Percentiles rank a stretch among this genome's conserved stretches.
These are phyloP conservation scores for Russula sp. DNA, from an alignment of 768 basidiomycete genomes.

Conservation along the genomic window DNA sequence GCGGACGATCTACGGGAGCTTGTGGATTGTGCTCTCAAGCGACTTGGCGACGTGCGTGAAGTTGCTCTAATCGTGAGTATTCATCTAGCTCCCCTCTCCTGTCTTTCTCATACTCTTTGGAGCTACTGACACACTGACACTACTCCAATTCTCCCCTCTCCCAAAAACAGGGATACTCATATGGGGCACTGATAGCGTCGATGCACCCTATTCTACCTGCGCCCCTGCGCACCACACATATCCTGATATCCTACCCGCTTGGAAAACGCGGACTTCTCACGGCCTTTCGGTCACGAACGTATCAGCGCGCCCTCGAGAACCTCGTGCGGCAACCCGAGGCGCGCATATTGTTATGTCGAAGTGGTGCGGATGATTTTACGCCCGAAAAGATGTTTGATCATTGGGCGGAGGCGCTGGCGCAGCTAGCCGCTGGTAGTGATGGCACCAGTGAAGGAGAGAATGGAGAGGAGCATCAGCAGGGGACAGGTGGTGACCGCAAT, in stretches of 20 bases:
- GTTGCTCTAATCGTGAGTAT: slow-evolving; percentile 61
- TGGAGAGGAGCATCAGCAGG: background rate
- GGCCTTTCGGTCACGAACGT: slow-evolving; percentile 57
- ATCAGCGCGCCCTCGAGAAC: slow-evolving; percentile 49
- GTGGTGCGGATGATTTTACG: slow-evolving; percentile 73
- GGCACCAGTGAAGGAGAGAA: background rate
- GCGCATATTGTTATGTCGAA: slow-evolving; percentile 61
- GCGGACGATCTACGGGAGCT: slow-evolving; percentile 65
- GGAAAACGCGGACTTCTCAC: slow-evolving; percentile 66
- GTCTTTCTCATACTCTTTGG: background rate
- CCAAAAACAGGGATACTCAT: too few relatives aligned
- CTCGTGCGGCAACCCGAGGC: slow-evolving; percentile 48
- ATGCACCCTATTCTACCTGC: too few relatives aligned
- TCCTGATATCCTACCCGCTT: slow-evolving; percentile 43
- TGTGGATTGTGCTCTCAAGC: slow-evolving; percentile 49
- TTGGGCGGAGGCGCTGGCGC: too few relatives aligned
- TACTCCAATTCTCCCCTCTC: too few relatives aligned
- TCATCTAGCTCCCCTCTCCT: slow-evolving; percentile 29
- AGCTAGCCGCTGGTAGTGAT: too few relatives aligned
- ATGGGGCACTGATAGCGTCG: too few relatives aligned
- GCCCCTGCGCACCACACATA: too few relatives aligned
- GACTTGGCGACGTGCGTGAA: slow-evolving; percentile 44
- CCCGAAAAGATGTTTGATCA: slow-evolving; percentile 49
- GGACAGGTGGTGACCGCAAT: background rate
- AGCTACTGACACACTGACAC: too few relatives aligned